These are phyloP conservation scores for Ogataea nakhonphanomensis DNA, from an alignment of 805 yeast genomes.

Conservation along the genomic window DNA sequence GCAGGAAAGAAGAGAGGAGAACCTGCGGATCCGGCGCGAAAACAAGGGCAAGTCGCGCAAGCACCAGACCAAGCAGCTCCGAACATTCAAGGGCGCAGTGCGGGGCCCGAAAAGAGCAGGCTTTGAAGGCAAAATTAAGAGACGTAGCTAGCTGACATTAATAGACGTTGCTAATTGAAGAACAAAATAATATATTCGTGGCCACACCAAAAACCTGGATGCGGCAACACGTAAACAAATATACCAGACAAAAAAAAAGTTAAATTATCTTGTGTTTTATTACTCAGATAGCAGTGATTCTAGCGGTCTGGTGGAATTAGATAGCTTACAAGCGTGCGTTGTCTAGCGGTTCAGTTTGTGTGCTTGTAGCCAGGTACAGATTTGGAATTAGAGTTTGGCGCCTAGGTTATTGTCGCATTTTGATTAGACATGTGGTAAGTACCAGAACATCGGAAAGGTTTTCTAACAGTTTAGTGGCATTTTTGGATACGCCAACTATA, in stretches of 20 bases:
- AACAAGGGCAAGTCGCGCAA: constrained; percentile 79
- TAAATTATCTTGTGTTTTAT: constrained; percentile 6
- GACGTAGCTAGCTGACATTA: constrained; percentile 17
- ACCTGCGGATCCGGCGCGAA: constrained; percentile 78
- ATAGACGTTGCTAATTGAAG: constrained; percentile 9
- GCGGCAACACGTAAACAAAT: constrained; percentile 12
- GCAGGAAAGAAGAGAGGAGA: constrained; percentile 87
- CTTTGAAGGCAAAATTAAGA: constrained; percentile 63
- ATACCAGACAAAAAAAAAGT: constrained; percentile 4
- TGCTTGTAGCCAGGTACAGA: background rate
- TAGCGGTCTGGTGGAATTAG: background rate
- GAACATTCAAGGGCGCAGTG: constrained; percentile 56
- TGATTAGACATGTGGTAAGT: constrained; percentile 15
- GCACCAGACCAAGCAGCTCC: constrained; percentile 63
- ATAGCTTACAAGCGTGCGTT: constrained; percentile 1
- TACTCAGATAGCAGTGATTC: background rate
- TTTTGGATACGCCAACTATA: constrained; percentile 94
- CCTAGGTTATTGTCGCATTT: background rate
- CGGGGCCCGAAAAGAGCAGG: constrained; percentile 67
- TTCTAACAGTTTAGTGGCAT: constrained; percentile 62
- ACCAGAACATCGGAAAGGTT: background rate
- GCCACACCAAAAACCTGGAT: constrained; percentile 2
- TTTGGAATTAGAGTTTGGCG: constrained; percentile 1
- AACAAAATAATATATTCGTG: background rate
- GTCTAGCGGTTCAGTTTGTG: background rate